Percentiles rank a stretch among this genome's conserved stretches.
Evolutionary conservation across 768 basidiomycete species (phyloP).

Genomic region (Naganishia vaughanmartiniae): DNA sequence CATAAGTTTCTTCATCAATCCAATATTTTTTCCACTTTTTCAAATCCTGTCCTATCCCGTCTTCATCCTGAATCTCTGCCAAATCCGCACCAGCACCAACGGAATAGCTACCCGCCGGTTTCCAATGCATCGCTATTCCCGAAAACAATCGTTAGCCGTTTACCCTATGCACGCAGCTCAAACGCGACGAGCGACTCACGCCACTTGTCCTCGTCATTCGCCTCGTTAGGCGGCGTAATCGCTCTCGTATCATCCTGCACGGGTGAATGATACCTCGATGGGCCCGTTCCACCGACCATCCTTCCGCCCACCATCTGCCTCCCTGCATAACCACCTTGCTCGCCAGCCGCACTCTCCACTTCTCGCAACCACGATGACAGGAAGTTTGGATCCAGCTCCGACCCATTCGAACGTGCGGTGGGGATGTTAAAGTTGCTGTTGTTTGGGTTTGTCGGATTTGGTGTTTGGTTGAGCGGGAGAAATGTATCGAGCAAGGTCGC

Average conservation of each 20-base stretch:
- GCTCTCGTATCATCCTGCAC: slow-evolving; percentile 1
- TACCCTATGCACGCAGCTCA: background rate
- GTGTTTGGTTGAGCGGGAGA: slow-evolving; percentile 8
- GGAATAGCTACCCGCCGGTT: slow-evolving; percentile 25
- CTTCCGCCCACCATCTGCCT: background rate
- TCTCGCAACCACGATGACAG: slow-evolving; percentile 5
- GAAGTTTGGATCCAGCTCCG: slow-evolving; percentile 15
- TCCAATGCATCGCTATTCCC: slow-evolving; percentile 26
- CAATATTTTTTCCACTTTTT: slow-evolving; percentile 23
- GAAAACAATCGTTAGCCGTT: background rate
- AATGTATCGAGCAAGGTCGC: slow-evolving; percentile 15
- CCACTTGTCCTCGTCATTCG: slow-evolving; percentile 28
- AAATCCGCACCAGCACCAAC: slow-evolving; percentile 19
- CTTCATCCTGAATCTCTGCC: slow-evolving; percentile 21
- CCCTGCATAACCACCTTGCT: background rate
- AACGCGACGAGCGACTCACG: slow-evolving; percentile 15
- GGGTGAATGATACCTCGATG: slow-evolving; percentile 6
- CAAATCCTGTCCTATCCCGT: slow-evolving; percentile 10
- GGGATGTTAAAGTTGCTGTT: slow-evolving; percentile 6
- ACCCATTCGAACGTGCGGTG: slow-evolving; percentile 2
- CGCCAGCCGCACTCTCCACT: background rate
- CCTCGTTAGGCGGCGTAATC: slow-evolving; percentile 14
- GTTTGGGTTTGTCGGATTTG: slow-evolving; percentile 12
- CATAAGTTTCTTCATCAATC: slow-evolving; percentile 24
- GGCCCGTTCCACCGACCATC: background rate